These are phyloP conservation scores for Sophora flavescens DNA, from an alignment of 306 rosid genomes.

Conservation along the genomic window DNA sequence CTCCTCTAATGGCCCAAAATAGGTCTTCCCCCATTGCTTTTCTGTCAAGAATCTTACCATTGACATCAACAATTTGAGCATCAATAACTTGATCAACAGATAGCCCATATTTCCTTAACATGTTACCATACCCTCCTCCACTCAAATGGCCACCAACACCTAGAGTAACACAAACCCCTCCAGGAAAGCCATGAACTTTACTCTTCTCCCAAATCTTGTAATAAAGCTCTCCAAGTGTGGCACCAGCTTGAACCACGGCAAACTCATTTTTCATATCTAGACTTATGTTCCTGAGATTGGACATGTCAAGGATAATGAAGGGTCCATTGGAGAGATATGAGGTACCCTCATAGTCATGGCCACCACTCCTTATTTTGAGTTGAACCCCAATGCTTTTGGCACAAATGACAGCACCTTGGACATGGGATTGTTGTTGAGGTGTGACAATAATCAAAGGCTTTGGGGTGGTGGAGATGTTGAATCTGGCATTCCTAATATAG, in stretches of 20 bases:
- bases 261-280: slow-evolving; percentile 47
- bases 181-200: slow-evolving; percentile 57
- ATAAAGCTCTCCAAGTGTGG: slow-evolving; percentile 69
- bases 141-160: slow-evolving; percentile 70
- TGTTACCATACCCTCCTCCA: slow-evolving; percentile 72
- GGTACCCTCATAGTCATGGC: slow-evolving; percentile 68
- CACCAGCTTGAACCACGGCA: slow-evolving; percentile 59
- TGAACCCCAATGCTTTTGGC: slow-evolving; percentile 47
- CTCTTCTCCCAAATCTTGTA: slow-evolving; percentile 58
- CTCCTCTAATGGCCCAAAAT: slow-evolving; percentile 74
- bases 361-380: slow-evolving; percentile 69
- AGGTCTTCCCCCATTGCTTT: slow-evolving; percentile 68
- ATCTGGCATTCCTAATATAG: slow-evolving; percentile 65
- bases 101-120: slow-evolving; percentile 63
- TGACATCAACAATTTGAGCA: slow-evolving; percentile 57
- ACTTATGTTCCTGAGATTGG: slow-evolving; percentile 51
- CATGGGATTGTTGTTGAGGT: slow-evolving; percentile 50
- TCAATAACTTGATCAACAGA: slow-evolving; percentile 60
- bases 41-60: slow-evolving; percentile 55
- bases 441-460: slow-evolving; percentile 62
- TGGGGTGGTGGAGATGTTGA: slow-evolving; percentile 61
- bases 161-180: slow-evolving; percentile 60
- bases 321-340: slow-evolving; percentile 55
- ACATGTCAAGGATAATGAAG: slow-evolving; percentile 66
- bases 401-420: slow-evolving; percentile 57